Evolutionary conservation across 2,329 filamentous ascomycete species (phyloP).

Genomic region (Trichoderma simmonsii): DNA sequence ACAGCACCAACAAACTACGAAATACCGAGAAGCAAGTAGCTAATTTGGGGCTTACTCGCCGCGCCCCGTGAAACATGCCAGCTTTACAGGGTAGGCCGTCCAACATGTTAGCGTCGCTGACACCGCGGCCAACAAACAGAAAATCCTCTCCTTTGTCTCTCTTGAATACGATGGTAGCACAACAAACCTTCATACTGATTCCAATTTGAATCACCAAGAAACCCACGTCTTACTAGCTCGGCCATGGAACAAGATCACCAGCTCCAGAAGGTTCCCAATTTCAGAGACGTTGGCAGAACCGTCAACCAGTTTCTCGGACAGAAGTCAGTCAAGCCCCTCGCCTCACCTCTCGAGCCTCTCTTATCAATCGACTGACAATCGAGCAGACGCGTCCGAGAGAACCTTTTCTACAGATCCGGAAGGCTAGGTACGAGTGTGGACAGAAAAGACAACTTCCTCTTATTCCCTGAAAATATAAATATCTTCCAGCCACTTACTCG

Average conservation of each 20-base stretch:
- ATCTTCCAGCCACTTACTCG: background rate
- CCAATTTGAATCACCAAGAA: background rate
- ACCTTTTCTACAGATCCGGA: slow-evolving; percentile 66
- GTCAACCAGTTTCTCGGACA: slow-evolving; percentile 58
- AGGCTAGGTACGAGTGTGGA: slow-evolving; percentile 46
- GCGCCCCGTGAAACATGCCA: background rate
- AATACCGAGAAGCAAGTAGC: background rate
- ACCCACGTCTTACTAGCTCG: background rate
- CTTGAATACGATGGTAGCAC: background rate
- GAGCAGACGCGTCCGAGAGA: slow-evolving; percentile 52
- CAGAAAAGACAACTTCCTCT: background rate
- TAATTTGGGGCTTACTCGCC: background rate
- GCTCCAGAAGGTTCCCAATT: slow-evolving; percentile 57
- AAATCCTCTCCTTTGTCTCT: background rate
- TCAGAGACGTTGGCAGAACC: slow-evolving; percentile 69
- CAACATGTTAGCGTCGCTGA: background rate
- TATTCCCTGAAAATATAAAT: slow-evolving; percentile 16
- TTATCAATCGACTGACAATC: slow-evolving; percentile 12
- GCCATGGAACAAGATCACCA: slow-evolving; percentile 15
- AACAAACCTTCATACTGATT: background rate
- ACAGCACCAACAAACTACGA: background rate
- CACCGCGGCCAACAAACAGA: background rate
- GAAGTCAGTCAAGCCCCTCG: slow-evolving; percentile 49
- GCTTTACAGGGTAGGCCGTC: background rate
- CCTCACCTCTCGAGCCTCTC: background rate